These are phyloP conservation scores for Ustilago bromivora DNA, from an alignment of 1,284 basidiomycete genomes.

Conservation along the genomic window DNA sequence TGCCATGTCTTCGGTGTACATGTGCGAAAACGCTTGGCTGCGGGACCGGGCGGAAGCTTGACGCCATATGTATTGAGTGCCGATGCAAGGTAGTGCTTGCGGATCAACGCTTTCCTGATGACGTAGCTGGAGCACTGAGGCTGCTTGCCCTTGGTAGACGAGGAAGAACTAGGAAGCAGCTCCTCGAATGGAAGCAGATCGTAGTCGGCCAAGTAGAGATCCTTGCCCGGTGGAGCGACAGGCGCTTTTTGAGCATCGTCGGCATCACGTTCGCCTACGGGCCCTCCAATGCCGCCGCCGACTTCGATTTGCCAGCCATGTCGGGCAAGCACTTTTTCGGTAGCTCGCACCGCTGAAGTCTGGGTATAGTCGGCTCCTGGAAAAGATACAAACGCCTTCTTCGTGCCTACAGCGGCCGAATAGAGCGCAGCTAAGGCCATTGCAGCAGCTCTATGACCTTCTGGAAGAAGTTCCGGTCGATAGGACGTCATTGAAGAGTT, in stretches of 20 bases:
- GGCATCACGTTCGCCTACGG: neutral
- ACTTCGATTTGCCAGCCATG: slow-evolving; percentile 51
- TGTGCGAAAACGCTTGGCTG: slow-evolving; percentile 19
- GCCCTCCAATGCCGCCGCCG: slow-evolving; percentile 9
- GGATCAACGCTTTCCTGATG: slow-evolving; percentile 91
- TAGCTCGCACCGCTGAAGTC: slow-evolving; percentile 47
- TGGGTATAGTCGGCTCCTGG: slow-evolving; percentile 67
- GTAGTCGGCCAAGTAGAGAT: slow-evolving; percentile 65
- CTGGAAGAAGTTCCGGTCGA: neutral
- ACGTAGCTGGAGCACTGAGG: slow-evolving; percentile 86
- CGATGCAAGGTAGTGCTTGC: slow-evolving; percentile 91
- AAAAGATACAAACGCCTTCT: slow-evolving; percentile 55
- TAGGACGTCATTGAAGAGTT: no score
- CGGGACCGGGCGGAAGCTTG: slow-evolving; percentile 41
- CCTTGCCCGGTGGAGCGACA: slow-evolving; percentile 18
- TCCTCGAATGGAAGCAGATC: slow-evolving; percentile 65
- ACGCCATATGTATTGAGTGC: slow-evolving; percentile 74
- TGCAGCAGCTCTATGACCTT: neutral
- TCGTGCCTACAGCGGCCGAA: neutral
- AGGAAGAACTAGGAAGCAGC: slow-evolving; percentile 31
- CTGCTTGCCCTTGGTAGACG: slow-evolving; percentile 25
- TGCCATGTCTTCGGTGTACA: slow-evolving; percentile 83
- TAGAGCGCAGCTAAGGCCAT: slow-evolving; percentile 3
- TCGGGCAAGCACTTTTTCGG: slow-evolving; percentile 36
- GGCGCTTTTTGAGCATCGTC: slow-evolving; percentile 6